These are phyloP conservation scores for Aaosphaeria arxii DNA, from an alignment of 2,329 filamentous ascomycete genomes.

Conservation along the genomic window DNA sequence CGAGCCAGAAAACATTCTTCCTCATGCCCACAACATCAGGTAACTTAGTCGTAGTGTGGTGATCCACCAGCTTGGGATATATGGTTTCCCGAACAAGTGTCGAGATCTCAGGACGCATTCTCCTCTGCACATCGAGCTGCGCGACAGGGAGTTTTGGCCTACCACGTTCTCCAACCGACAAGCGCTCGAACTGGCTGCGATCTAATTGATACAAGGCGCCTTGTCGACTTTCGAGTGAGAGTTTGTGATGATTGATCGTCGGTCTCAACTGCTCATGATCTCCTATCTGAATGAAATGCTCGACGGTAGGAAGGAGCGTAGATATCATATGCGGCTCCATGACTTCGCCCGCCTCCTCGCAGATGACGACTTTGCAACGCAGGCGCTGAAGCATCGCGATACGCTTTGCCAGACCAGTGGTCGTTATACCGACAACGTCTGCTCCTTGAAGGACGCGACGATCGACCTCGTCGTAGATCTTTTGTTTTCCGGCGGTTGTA, in stretches of 20 bases:
- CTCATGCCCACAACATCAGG: slow-evolving; percentile 52
- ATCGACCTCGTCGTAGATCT: slow-evolving; percentile 27
- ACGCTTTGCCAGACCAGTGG: slow-evolving; percentile 55
- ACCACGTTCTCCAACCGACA: slow-evolving; percentile 33
- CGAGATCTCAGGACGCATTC: slow-evolving; percentile 63
- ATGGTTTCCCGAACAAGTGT: slow-evolving; percentile 53
- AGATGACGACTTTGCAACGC: slow-evolving; percentile 54
- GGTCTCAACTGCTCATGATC: slow-evolving; percentile 61
- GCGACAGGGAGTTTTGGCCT: slow-evolving; percentile 32
- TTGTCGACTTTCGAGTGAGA: slow-evolving; percentile 48
- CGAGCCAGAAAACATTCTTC: slow-evolving; percentile 56
- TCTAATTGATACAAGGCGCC: slow-evolving; percentile 55
- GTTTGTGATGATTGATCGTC: slow-evolving; percentile 51
- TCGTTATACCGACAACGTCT: slow-evolving; percentile 57
- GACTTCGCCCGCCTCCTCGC: slow-evolving; percentile 66
- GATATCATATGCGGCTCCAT: slow-evolving; percentile 61
- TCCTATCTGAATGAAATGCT: slow-evolving; percentile 61
- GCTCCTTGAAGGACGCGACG: slow-evolving; percentile 37
- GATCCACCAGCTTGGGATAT: slow-evolving; percentile 57
- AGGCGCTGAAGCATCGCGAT: slow-evolving; percentile 47
- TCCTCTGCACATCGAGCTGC: slow-evolving; percentile 55
- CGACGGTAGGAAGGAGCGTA: slow-evolving; percentile 54
- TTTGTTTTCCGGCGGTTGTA: slow-evolving; percentile 7
- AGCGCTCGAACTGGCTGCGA: slow-evolving; percentile 58
- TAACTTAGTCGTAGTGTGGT: slow-evolving; percentile 30